Evolutionary conservation across 2,329 filamentous ascomycete genomes (phyloP).

Genomic region (Rutstroemia sp.): DNA sequence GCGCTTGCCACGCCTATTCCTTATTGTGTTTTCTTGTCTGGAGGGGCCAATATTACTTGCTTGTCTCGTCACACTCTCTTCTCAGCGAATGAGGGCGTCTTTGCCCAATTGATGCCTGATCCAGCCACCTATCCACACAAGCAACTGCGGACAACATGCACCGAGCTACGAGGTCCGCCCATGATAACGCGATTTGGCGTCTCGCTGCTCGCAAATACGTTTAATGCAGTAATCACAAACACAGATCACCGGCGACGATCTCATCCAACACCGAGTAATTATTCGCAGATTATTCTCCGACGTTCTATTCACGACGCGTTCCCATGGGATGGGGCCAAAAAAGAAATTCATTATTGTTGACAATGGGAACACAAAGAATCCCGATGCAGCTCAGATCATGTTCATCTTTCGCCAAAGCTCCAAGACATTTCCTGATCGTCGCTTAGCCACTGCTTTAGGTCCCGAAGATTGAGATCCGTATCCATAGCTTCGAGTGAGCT

Average conservation of each 20-base stretch:
- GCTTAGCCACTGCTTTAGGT: neutral
- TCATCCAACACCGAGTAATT: neutral
- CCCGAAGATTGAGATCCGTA: neutral
- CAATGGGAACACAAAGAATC: constrained; percentile 1
- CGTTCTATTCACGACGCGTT: neutral
- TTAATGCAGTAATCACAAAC: neutral
- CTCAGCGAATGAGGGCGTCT: neutral
- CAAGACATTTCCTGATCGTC: neutral
- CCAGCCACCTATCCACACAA: constrained; percentile 1
- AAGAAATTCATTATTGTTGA: neutral
- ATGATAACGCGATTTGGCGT: neutral
- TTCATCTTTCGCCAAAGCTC: constrained; percentile 1
- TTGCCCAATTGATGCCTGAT: constrained; percentile 10
- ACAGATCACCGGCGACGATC: constrained; percentile 5
- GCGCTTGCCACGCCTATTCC: constrained; percentile 4
- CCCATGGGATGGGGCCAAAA: neutral
- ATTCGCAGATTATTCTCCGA: neutral
- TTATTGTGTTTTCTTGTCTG: neutral
- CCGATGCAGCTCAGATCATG: constrained; percentile 2
- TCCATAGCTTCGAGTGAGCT: constrained; percentile 9
- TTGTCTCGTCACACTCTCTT: constrained; percentile 6
- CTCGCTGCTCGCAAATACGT: neutral
- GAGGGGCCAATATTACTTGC: neutral
- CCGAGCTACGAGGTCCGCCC: constrained; percentile 6
- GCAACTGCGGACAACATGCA: neutral